Percentiles rank a stretch among this genome's conserved stretches.
Conservation (phyloP, 2,329 filamentous ascomycete genomes). For the Helotiales sp. region DNA sequence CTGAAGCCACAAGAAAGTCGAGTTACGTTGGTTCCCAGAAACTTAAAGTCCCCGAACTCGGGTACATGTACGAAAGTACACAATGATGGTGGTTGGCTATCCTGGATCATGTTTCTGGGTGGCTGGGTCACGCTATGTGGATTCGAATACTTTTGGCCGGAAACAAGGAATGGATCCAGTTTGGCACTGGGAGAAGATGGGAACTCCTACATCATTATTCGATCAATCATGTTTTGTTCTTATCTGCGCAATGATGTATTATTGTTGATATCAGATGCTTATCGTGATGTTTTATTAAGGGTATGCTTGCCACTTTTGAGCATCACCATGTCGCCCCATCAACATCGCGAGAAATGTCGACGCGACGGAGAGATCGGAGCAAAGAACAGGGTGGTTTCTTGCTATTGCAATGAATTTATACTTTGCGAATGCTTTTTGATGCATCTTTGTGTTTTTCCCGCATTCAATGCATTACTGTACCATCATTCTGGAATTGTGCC, state of each 20-base stretch:
- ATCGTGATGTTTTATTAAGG: background rate
- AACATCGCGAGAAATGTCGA: background rate
- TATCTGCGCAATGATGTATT: constrained; percentile 4
- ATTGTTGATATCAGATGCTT: background rate
- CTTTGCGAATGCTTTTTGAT: too few species aligned
- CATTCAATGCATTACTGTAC: too few species aligned
- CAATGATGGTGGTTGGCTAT: background rate
- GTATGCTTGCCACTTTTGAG: background rate
- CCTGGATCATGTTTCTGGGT: background rate
- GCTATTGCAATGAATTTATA: too few species aligned
- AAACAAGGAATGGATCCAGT: background rate
- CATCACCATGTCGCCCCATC: background rate
- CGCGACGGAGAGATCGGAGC: background rate
- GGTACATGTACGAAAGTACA: background rate
- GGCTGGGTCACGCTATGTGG: background rate
- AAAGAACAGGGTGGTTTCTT: too few species aligned
- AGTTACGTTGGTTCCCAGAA: too few species aligned
- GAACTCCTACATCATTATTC: background rate
- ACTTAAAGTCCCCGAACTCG: background rate
- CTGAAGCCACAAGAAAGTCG: background rate
- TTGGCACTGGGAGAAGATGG: background rate
- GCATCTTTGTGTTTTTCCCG: too few species aligned
- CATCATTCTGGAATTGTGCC: too few species aligned
- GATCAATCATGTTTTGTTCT: background rate
- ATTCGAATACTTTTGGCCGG: background rate